phyloP scores from a whole-genome alignment of 2,329 filamentous ascomycete species.

The Fusarium nodosum region DNA sequence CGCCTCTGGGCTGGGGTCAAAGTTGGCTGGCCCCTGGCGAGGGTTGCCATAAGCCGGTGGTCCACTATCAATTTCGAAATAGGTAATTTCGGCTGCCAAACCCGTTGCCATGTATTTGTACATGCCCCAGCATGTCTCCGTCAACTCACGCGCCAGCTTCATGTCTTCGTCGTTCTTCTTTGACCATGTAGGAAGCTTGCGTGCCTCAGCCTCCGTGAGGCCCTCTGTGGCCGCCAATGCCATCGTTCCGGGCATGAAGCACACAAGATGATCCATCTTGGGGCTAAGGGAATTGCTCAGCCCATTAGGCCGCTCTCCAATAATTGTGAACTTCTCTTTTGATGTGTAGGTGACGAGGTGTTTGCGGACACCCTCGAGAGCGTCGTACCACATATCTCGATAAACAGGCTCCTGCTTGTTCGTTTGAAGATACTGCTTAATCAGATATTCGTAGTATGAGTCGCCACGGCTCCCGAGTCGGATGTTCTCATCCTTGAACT shows the following conservation, averaged over 20 bases:
- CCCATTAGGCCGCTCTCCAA: constrained; percentile 86
- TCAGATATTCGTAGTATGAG: constrained; percentile 98
- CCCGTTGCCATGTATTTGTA: constrained; percentile 92
- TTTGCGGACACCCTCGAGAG: constrained; percentile 87
- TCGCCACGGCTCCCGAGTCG: constrained; percentile 93
- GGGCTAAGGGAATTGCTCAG: constrained; percentile 75
- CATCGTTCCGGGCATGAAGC: constrained; percentile 97
- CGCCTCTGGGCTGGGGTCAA: constrained; percentile 66
- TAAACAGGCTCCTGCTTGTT: constrained; percentile 88
- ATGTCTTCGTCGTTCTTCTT: constrained; percentile 88
- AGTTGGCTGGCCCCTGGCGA: constrained; percentile 63
- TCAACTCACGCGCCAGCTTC: constrained; percentile 86
- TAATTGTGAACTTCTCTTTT: constrained; percentile 84
- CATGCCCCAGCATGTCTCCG: constrained; percentile 98
- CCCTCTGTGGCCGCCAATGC: constrained; percentile 89
- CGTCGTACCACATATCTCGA: constrained; percentile 91
- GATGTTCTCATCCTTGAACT: constrained; percentile 87
- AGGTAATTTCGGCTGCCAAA: constrained; percentile 93
- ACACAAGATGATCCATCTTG: constrained; percentile 99
- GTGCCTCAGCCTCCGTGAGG: constrained; percentile 79
- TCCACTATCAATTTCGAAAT: constrained; percentile 82
- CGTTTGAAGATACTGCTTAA: constrained; percentile 98
- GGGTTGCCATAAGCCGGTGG: constrained; percentile 70
- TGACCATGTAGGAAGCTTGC: constrained; percentile 79
- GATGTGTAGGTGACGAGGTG: constrained; percentile 91